Evolutionary conservation across 2,329 filamentous ascomycete genomes (phyloP), one percentile per base, ranked within the genome.

Genomic region (Neodidymelliopsis sp.): DNA sequence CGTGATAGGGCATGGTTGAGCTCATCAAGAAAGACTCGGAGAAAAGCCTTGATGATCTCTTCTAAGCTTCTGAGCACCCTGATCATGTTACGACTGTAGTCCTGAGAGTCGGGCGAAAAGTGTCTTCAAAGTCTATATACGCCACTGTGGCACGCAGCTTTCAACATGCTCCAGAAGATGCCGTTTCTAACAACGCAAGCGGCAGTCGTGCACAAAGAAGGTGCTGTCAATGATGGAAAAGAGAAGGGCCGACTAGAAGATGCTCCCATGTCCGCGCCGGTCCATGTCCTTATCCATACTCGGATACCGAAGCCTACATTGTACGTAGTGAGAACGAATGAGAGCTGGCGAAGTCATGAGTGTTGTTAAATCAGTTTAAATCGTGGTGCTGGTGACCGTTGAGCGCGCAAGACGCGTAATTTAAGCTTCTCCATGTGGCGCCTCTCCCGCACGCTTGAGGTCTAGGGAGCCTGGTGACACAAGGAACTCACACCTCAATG

Each of bases 21-120:
- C 76, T 99, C 65, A 96, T 99, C 67, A 89, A 90, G 68, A 89
- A 91, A 64, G 94, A 99, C 70, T 90, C 92, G 7, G 92, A 97
- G 72, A 97, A 97, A 77, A 86, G 87, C 12, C 88, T 99, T 57
- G 84, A 90, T 57, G 92, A 96, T 71, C 77, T 99, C 51, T 86
- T 96, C 62, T 94, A 59, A 57, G 33, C 27, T 15, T 28, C 35
- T 12, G 30, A 12, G 13, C 15, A n/a, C 25, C 20, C 25, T 22
- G 10, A 28, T 20, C 4, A 2, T 18, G 12, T 13, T 22, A 39
- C n/a, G 27, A 22, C 16, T 5, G 4, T 33, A 27, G 12, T 8
- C 1, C 18, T 28, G 13, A 15, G 15, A 47, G 18, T 29, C 22
- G 34, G 34, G 19, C 27, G 16, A 39, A 29, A 41, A 45, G 42